A percentile compares a stretch with the other conserved stretches of the same genome.
These are phyloP conservation scores for Chytriomyces hyalinus DNA, from an alignment of 192 early-diverging fungal genomes.

Conservation along the genomic window DNA sequence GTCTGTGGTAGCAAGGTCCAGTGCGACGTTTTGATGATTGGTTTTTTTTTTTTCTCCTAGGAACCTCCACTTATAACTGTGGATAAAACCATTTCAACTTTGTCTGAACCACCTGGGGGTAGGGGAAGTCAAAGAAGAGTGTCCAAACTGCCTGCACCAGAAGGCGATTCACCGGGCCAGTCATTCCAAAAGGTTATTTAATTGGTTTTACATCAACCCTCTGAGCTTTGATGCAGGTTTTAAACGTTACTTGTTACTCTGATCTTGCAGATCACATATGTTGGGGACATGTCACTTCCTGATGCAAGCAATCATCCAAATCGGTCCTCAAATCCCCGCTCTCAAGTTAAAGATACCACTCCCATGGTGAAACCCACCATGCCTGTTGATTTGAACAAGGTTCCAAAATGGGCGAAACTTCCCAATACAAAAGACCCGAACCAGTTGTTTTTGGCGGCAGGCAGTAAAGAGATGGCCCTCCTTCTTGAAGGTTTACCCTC, in stretches of 20 bases:
- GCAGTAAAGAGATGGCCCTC: slow-evolving; percentile 26
- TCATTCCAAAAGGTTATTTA: slow-evolving; percentile 25
- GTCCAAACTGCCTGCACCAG: slow-evolving; percentile 19
- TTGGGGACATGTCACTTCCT: slow-evolving; percentile 25
- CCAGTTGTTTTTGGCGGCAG: slow-evolving; percentile 28
- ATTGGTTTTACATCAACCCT: background rate
- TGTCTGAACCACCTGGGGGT: background rate
- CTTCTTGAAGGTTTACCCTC: slow-evolving; percentile 19
- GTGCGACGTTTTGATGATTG: background rate
- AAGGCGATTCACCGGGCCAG: slow-evolving; percentile 23
- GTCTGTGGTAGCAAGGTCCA: background rate
- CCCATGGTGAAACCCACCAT: slow-evolving; percentile 31
- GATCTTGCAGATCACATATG: slow-evolving; percentile 19
- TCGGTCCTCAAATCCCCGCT: slow-evolving; percentile 9
- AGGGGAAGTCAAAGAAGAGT: slow-evolving; percentile 12
- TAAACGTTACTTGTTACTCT: background rate
- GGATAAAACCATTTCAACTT: slow-evolving; percentile 14
- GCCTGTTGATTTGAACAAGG: slow-evolving; percentile 33
- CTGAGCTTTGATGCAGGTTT: background rate
- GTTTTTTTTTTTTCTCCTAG: slow-evolving; percentile 2
- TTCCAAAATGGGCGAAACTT: slow-evolving; percentile 32
- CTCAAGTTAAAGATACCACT: slow-evolving; percentile 33
- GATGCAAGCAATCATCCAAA: slow-evolving; percentile 9
- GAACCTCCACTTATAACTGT: slow-evolving; percentile 11
- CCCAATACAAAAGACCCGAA: slow-evolving; percentile 29